phyloP scores from a whole-genome alignment of 208 protist species.

The Balamuthia mandrillaris region DNA sequence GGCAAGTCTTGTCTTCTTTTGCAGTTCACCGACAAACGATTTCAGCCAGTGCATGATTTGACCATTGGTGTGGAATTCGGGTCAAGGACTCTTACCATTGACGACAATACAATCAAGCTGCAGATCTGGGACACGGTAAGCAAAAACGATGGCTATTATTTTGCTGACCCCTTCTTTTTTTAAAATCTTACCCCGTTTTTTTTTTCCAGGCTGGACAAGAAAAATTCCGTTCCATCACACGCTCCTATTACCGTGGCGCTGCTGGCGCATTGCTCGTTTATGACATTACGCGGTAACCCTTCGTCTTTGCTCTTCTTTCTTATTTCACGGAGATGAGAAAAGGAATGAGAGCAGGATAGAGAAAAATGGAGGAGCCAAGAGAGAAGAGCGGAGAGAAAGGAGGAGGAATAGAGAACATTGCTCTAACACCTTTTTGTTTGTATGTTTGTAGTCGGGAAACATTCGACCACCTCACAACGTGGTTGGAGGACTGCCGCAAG shows the following conservation, averaged over 20 bases:
- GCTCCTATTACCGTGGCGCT: conserved; percentile 98
- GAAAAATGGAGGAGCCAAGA: neutral
- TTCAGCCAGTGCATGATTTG: conserved; percentile 97
- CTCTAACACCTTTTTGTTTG: neutral
- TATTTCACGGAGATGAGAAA: neutral
- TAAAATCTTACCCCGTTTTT: neutral
- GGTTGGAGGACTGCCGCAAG: conserved; percentile 92
- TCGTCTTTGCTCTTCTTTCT: neutral
- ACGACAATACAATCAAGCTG: conserved; percentile 94
- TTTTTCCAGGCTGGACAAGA: conserved; percentile 83
- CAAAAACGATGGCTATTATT: conserved; percentile 64
- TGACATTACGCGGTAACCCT: conserved; percentile 87
- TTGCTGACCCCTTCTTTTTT: neutral
- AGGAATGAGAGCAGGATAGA: neutral
- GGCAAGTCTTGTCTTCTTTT: conserved; percentile 98
- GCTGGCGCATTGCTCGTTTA: conserved; percentile 97
- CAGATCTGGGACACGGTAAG: conserved; percentile 97
- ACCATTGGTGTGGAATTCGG: conserved; percentile 99
- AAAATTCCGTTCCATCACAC: conserved; percentile 97
- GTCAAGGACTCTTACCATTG: conserved; percentile 89
- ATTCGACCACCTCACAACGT: conserved; percentile 93
- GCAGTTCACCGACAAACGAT: conserved; percentile 98
- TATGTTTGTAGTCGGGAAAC: conserved; percentile 85
- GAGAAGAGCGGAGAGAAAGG: too few relatives aligned
- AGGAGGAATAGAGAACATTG: too few relatives aligned